Evolutionary conservation across 192 early-diverging fungal species (phyloP).

Genomic region (Podila epicladia): DNA sequence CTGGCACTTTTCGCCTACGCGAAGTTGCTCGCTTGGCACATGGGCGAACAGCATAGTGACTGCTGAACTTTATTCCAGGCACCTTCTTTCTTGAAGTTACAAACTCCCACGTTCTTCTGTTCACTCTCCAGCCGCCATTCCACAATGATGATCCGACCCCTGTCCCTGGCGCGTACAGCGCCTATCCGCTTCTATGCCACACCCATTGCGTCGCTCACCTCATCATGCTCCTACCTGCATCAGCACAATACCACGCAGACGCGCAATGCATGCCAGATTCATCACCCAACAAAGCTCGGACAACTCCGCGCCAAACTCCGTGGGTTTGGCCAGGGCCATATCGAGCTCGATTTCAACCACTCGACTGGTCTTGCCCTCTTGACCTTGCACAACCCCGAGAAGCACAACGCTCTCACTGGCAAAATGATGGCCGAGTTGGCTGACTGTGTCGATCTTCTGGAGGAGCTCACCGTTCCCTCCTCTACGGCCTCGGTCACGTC

Average conservation of each 20-base stretch:
- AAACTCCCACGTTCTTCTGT: no score
- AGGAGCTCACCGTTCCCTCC: conserved; percentile 10
- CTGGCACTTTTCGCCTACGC: no score
- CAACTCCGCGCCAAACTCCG: conserved; percentile 50
- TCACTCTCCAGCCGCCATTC: background rate
- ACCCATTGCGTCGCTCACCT: background rate
- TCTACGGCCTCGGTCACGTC: background rate
- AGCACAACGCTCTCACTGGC: conserved; percentile 66
- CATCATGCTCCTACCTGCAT: background rate
- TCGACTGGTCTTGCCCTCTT: conserved; percentile 56
- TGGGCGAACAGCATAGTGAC: no score
- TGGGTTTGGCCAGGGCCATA: conserved; percentile 50
- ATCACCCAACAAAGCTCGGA: conserved; percentile 40
- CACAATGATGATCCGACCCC: background rate
- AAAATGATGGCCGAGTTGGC: conserved; percentile 73
- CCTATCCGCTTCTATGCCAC: background rate
- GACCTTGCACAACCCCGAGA: conserved; percentile 52
- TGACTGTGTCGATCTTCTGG: conserved; percentile 59
- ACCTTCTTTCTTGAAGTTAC: no score
- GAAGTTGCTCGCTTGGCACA: no score
- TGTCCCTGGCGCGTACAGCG: background rate
- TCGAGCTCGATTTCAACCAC: conserved; percentile 47
- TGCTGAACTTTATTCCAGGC: no score
- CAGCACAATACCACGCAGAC: background rate
- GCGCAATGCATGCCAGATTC: conserved; percentile 28